phyloP scores from a whole-genome alignment of 345 rosid species.

The Eucalyptus marginata region DNA sequence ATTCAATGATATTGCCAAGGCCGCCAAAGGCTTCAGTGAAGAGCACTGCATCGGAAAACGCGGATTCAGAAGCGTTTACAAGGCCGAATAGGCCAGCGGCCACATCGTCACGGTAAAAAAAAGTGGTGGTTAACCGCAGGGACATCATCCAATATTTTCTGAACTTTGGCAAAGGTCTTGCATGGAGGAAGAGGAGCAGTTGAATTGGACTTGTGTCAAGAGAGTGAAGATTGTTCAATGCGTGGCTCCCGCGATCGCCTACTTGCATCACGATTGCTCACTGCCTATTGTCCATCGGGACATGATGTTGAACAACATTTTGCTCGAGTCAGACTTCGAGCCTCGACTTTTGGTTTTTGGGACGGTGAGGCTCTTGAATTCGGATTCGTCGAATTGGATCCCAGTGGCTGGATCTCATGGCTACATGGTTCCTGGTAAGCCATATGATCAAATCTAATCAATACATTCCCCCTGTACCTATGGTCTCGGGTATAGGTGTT shows the following conservation, averaged over 20 bases:
- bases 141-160: no score
- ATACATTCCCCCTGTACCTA: no score
- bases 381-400: slow-evolving; percentile 51
- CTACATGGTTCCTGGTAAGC: no score
- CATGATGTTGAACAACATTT: slow-evolving; percentile 35
- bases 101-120: slow-evolving; percentile 50
- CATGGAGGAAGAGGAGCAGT: slow-evolving; percentile 18
- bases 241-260: slow-evolving; percentile 56
- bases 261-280: slow-evolving; percentile 59
- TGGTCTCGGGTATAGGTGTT: no score
- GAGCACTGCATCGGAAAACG: slow-evolving; percentile 50
- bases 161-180: slow-evolving; percentile 23
- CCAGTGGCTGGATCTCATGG: no score
- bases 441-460: no score
- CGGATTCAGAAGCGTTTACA: slow-evolving; percentile 54
- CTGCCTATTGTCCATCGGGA: slow-evolving; percentile 52
- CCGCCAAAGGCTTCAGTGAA: slow-evolving; percentile 36
- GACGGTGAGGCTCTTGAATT: slow-evolving; percentile 36
- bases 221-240: slow-evolving; percentile 40
- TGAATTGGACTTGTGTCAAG: slow-evolving; percentile 23
- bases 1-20: slow-evolving; percentile 41
- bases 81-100: slow-evolving; percentile 25
- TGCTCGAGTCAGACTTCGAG: slow-evolving; percentile 42
- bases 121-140: background rate
- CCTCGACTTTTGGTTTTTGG: slow-evolving; percentile 59